Base-by-base conservation (phyloP, 1,139 yeast species). In the Arxiozyma bovina region DNA sequence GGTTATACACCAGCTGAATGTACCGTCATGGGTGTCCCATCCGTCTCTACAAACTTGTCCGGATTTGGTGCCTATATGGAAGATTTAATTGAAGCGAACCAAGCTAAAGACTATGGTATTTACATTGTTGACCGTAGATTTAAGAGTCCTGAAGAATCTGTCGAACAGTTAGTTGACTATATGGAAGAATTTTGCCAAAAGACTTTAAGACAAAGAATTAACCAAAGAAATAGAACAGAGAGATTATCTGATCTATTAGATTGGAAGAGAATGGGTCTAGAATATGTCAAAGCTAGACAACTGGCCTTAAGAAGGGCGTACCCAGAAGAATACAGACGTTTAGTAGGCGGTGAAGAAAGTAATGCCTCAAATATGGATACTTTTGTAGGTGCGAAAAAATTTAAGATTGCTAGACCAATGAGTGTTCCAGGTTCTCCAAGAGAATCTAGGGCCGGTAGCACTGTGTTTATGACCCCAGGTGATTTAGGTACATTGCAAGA, bases 51-150 rank as follows among this genome's bases (percentile, higher is more conserved):
- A 52, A 93, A 93, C 71, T 77, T 93, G 61, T 89, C 97, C 9
- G 99, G 99, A 1, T 93, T 93, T 69, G 99, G 99, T 54, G 94
- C 98, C 63, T 93, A 93, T 74, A 93, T 93, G 98, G 99, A 93
- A 73, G 97, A 93, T 70, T 77, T 93, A 65, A 91, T 93, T 71
- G 98, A 93, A 71, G 88, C 90, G 68, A 63, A 69, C 50, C 72
- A 69, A 56, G 87, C 97, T 38, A 81, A 87, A 58, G 98, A 93
- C 73, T 93, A 93, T 67, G 99, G 99, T 68, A 93, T 93, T 67
- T 93, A 93, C 74, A 89, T 93, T 62, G 97, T 91, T 53, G 99
- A 93, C 73, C 82, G 99, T 70, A 85, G 98, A 71, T 79, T 86
- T 80, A 90, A 90, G 74, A 83, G 90, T 4, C 93, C 93, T 51